Base-by-base conservation (phyloP, 805 yeast genomes). In the Ogataea angusta region DNA sequence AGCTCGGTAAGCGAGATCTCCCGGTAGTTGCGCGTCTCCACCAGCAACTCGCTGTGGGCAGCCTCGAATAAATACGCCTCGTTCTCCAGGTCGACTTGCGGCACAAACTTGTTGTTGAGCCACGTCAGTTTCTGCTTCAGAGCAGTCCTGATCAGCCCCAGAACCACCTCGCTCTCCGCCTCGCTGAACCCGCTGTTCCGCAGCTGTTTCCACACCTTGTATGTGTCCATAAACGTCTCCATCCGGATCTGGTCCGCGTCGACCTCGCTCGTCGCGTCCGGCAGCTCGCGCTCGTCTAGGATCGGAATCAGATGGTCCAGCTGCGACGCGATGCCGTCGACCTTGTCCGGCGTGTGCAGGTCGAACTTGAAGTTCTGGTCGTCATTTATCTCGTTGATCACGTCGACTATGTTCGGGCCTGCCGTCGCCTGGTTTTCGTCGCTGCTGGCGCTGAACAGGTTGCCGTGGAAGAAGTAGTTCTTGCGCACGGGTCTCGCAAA, bases 1-100 rank as follows among this genome's bases (percentile, higher is more conserved):
- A 82, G 69, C 38, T 80, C 82, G 49, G 80, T 80, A 39, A 84
- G 68, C 46, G 86, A 85, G 10, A 70, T 67, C 47, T 83, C 89
- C 49, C 97, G 68, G 22, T 83, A 75, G 29, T 81, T 73, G 29
- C 82, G 79, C 17, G 89, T 76, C 52, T 89, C 96, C 32, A 84
- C 86, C 35, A 83, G 64, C 26, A 91, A 64, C 60, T 91, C 98
- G 40, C 90, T 82, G 46, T 87, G 87, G 0, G 96, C 96, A 23
- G 96, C 95, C 57, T 89, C 91, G 60, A 88, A 90, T 10, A 93
- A 64, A 57, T 91, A 93, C 16, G 78, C 75, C 53, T 91, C 96
- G 54, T 90, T 91, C 48, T 90, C 96, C 12, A 88, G 65, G 51
- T 88, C 96, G 46, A 79, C 78, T 19, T 64, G 63, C 16, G 76